Base-by-base conservation (phyloP, 2,329 filamentous ascomycete genomes). In the Epichloe festucae region DNA sequence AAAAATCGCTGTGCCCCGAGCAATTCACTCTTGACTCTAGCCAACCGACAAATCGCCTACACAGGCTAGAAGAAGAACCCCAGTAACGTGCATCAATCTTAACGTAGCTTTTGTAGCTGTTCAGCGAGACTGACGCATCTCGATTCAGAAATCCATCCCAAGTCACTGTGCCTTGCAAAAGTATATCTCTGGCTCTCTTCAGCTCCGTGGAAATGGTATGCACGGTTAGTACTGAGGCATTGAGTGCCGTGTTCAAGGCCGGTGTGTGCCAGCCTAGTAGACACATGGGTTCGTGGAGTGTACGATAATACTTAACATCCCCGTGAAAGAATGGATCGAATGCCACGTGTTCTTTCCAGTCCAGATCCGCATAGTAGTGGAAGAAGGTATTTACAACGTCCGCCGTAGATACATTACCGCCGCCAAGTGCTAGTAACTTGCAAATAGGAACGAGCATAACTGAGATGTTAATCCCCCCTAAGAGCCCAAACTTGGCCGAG, bases 71-170 rank as follows among this genome's bases (percentile, higher is more conserved):
- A 2, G 78, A n/a, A n/a, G n/a, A n/a, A n/a, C n/a, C n/a, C n/a
- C n/a, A n/a, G n/a, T n/a, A n/a, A n/a, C n/a, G n/a, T n/a, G n/a
- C 71, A 52, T 82, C 76, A 49, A 86, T 73, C 58, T 76, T 78
- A 52, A 81, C 64, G 58, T 81, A 86, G 49, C 67, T 75, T 51
- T 69, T 73, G 61, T 77, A 78, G 0, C 65, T 59, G 1, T 56
- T 5, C 84, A 59, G 23, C 2, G 23, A 27, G 23, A 27, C 21
- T 23, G 21, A 5, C 21, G 21, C 4, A 23, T 23, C 21, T 23
- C 4, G 4, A 5, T 23, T 23, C 4, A 23, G 21, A 23, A 23
- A 23, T 23, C 21, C 21, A 23, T 23, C 21, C 21, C 21, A 23
- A 23, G 21, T 23, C 23, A 23, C 23, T 23, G 1, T 23, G 23